These are phyloP conservation scores for Coemansia sp. DNA, from an alignment of 192 early-diverging fungal species.

Conservation along the genomic window DNA sequence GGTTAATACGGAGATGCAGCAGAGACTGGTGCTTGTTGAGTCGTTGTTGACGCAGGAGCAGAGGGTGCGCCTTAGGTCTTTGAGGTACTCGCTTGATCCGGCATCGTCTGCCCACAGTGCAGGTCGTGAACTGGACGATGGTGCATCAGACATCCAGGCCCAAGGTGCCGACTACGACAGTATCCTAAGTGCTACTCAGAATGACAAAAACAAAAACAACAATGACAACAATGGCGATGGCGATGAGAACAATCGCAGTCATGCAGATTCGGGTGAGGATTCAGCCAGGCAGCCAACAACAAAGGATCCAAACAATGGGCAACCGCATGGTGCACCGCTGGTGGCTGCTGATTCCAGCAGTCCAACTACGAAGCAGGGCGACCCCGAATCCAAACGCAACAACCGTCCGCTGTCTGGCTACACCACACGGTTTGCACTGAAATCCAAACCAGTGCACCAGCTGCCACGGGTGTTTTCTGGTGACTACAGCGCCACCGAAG, in stretches of 20 bases:
- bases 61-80: slow-evolving; percentile 17
- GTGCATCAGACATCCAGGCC: neutral
- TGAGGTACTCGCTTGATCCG: slow-evolving; percentile 17
- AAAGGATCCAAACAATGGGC: neutral
- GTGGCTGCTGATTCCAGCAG: neutral
- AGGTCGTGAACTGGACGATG: neutral
- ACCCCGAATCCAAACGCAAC: slow-evolving; percentile 3
- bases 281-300: neutral
- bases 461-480: slow-evolving; percentile 53
- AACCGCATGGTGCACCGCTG: neutral
- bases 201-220: neutral
- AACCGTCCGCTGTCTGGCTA: slow-evolving; percentile 41
- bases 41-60: slow-evolving; percentile 31
- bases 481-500: slow-evolving; percentile 33
- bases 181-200: neutral
- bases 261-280: neutral
- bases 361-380: neutral
- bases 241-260: neutral
- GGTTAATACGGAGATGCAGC: slow-evolving; percentile 37
- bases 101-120: neutral
- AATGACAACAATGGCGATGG: neutral
- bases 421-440: slow-evolving; percentile 36
- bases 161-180: slow-evolving; percentile 10
- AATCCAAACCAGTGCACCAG: slow-evolving; percentile 33
- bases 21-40: slow-evolving; percentile 33